Evolutionary conservation across 345 rosid species (phyloP).

Genomic region (Hibiscus syriacus): DNA sequence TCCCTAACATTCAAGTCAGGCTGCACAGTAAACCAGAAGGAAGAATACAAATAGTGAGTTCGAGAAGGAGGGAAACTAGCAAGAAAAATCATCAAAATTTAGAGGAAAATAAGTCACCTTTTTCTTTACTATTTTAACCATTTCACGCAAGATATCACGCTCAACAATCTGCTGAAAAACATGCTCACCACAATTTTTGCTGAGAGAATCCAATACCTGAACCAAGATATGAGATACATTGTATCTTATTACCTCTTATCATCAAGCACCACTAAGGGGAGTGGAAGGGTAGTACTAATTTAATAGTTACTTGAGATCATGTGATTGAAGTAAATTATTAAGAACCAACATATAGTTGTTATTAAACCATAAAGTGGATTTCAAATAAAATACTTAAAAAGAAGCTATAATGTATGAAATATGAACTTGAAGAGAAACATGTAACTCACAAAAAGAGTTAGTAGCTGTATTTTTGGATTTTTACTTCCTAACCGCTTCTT

Average conservation of each 20-base stretch:
- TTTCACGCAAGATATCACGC: slow-evolving; percentile 87
- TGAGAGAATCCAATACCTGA: slow-evolving; percentile 85
- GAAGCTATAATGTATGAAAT: slow-evolving; percentile 6
- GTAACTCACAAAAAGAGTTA: slow-evolving; percentile 73
- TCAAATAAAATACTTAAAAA: neutral
- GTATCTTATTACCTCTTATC: no score
- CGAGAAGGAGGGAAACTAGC: neutral
- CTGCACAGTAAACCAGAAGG: slow-evolving; percentile 36
- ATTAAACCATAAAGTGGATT: neutral
- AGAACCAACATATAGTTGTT: neutral
- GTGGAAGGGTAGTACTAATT: no score
- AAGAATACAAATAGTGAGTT: neutral
- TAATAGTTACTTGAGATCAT: neutral
- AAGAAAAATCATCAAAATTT: slow-evolving; percentile 4
- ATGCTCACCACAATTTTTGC: slow-evolving; percentile 89
- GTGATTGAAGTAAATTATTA: neutral
- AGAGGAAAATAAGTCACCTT: slow-evolving; percentile 46
- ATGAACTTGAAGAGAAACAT: neutral
- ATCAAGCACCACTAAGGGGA: no score
- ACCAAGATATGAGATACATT: no score
- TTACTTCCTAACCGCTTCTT: slow-evolving; percentile 89
- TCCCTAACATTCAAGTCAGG: slow-evolving; percentile 91
- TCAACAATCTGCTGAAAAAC: slow-evolving; percentile 81
- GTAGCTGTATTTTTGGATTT: slow-evolving; percentile 80
- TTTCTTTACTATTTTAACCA: slow-evolving; percentile 96